Evolutionary conservation across 208 protist species (phyloP).

Genomic region (Leishmania martiniquensis): DNA sequence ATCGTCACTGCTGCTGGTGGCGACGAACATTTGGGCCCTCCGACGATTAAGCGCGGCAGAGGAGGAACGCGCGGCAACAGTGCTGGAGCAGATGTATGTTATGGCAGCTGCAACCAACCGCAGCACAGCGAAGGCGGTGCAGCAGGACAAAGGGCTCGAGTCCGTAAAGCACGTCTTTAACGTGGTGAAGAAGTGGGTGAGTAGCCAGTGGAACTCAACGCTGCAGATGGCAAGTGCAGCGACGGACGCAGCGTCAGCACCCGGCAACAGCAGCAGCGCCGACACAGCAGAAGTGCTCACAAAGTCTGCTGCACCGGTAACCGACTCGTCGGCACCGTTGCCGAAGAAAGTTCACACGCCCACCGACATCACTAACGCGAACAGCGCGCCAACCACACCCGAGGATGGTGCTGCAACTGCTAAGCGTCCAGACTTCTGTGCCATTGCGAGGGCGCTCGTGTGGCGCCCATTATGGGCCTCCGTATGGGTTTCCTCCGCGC

Average conservation of each 20-base stretch:
- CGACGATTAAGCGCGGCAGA: conserved; percentile 19
- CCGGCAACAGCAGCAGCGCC: background rate
- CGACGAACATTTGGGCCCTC: conserved; percentile 39
- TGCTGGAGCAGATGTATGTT: conserved; percentile 50
- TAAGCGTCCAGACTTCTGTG: conserved; percentile 30
- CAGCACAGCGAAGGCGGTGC: background rate
- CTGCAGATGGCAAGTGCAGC: background rate
- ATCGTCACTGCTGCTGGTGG: conserved; percentile 33
- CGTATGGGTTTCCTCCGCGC: conserved; percentile 21
- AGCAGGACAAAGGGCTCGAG: background rate
- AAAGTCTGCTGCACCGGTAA: background rate
- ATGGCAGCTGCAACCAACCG: conserved; percentile 17
- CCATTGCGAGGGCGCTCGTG: conserved; percentile 36
- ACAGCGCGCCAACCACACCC: background rate
- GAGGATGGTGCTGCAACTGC: background rate
- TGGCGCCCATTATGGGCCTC: conserved; percentile 37
- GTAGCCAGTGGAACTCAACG: background rate
- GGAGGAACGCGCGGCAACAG: conserved; percentile 34
- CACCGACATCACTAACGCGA: background rate
- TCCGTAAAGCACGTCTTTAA: conserved; percentile 14
- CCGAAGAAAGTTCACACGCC: background rate
- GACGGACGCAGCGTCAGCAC: background rate
- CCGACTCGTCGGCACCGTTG: background rate
- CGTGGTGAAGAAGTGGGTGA: conserved; percentile 11
- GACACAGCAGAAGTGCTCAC: background rate